Base-by-base conservation (phyloP, 768 basidiomycete species). In the Lentinula edodes region DNA sequence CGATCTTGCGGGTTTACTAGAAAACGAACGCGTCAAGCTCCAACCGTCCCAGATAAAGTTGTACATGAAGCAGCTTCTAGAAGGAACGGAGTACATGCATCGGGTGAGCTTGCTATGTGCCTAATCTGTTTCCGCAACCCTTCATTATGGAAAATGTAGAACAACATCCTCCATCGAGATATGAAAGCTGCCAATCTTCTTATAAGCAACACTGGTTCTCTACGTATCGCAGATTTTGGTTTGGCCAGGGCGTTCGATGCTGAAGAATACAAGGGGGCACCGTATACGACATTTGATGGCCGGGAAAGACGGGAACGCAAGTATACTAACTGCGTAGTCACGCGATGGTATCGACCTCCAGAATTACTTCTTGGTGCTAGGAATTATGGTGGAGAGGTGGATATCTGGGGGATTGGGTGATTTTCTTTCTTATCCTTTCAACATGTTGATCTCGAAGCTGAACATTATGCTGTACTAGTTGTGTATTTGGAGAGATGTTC, bases 121-220 rank as follows among this genome's bases (percentile, higher is more conserved):
- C 39, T 63, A 23, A 58, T 46, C 18, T 36, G 28, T 15, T 32
- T 18, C 34, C 59, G 52, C 42, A 42, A 62, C 60, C 51, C 20
- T 60, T 60, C 41, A 63, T 41, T 59, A 61, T 54, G 63, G 58
- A 61, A 39, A 36, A 61, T 50, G 23, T 62, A 98, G 96, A 97
- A 98, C 73, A 86, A 93, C 66, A 96, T 98, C 67, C 80, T 99
- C 4, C 97, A 99, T 72, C 93, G 97, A 50, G 97, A 99, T 68
- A 95, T 99, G 91, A 99, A 99, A 71, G 92, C 97, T 4, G 97
- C 97, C 38, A 99, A 99, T 71, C 76, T 98, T 54, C 87, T 99
- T 52, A 96, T 99, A 56, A 90, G 88, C 60, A 95, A 95, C 70
- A 75, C 80, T 5, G 97, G 97, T 4, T 79, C 81, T 20, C 79